phyloP scores from a whole-genome alignment of 768 basidiomycete genomes.

The Macrocybe gigantea region DNA sequence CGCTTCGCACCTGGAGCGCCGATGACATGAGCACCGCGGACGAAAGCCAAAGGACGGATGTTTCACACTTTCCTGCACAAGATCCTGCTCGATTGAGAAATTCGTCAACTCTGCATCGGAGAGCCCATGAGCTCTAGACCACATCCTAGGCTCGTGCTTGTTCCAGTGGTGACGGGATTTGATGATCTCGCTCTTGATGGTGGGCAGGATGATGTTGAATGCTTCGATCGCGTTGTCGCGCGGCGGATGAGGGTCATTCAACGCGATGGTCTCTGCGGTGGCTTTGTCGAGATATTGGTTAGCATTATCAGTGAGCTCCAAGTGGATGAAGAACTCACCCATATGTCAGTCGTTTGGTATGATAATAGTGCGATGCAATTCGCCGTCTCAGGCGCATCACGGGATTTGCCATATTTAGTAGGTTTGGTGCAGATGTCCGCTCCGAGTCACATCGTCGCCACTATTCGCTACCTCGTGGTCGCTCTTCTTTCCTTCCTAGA shows the following conservation, averaged over 20 bases:
- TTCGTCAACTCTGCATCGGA: slow-evolving; percentile 45
- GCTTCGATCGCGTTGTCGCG: slow-evolving; percentile 56
- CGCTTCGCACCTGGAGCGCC: slow-evolving; percentile 39
- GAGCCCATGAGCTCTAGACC: slow-evolving; percentile 50
- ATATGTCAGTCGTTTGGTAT: background rate
- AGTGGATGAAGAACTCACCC: slow-evolving; percentile 2
- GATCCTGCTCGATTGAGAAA: slow-evolving; percentile 43
- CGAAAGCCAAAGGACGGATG: background rate
- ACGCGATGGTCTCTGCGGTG: slow-evolving; percentile 44
- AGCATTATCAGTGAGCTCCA: background rate
- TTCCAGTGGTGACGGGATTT: slow-evolving; percentile 69
- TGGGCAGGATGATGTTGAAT: slow-evolving; percentile 46
- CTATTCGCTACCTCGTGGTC: too few relatives aligned
- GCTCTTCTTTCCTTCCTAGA: too few relatives aligned
- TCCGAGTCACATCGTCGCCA: too few relatives aligned
- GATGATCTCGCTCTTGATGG: slow-evolving; percentile 61
- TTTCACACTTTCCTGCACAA: slow-evolving; percentile 30
- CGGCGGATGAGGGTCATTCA: slow-evolving; percentile 61
- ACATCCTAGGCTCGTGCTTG: slow-evolving; percentile 68
- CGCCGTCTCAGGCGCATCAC: too few relatives aligned
- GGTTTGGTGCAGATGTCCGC: too few relatives aligned
- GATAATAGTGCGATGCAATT: background rate
- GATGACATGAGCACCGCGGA: background rate
- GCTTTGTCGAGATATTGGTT: slow-evolving; percentile 29
- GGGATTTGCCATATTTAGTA: too few relatives aligned